Evolutionary conservation across 2,329 filamentous ascomycete species (phyloP).

Genomic region (Sphaerulina populicola): DNA sequence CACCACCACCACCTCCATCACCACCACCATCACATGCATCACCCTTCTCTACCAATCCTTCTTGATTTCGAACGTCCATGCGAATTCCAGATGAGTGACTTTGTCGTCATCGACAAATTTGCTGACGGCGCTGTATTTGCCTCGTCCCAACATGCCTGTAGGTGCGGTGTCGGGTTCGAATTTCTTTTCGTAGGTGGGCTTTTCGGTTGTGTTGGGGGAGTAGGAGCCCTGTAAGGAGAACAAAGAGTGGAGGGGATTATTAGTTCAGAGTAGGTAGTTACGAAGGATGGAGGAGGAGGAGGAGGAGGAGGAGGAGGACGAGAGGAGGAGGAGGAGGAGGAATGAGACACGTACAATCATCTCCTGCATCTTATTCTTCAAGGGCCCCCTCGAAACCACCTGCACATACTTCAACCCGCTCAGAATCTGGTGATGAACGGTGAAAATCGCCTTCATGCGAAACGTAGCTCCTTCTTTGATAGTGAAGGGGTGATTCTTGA

Average conservation of each 20-base stretch:
- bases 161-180: conserved; percentile 91
- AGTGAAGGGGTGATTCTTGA: conserved; percentile 89
- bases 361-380: conserved; percentile 88
- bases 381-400: conserved; percentile 79
- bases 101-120: conserved; percentile 95
- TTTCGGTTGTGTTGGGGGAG: conserved; percentile 82
- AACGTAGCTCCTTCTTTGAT: conserved; percentile 95
- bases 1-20: no score
- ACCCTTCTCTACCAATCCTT: conserved; percentile 73
- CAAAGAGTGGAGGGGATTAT: neutral
- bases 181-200: conserved; percentile 77
- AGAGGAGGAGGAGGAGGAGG: no score
- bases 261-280: neutral
- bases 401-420: conserved; percentile 95
- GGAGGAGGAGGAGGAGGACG: no score
- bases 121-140: conserved; percentile 80
- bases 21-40: neutral
- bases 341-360: conserved; percentile 72
- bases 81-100: conserved; percentile 79
- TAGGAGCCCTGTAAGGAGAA: conserved; percentile 63
- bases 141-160: conserved; percentile 78
- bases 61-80: conserved; percentile 93
- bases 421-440: conserved; percentile 93
- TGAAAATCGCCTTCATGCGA: conserved; percentile 88
- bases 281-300: no score